phyloP scores from a whole-genome alignment of 331 rosid species.

The Acacia concinna region DNA sequence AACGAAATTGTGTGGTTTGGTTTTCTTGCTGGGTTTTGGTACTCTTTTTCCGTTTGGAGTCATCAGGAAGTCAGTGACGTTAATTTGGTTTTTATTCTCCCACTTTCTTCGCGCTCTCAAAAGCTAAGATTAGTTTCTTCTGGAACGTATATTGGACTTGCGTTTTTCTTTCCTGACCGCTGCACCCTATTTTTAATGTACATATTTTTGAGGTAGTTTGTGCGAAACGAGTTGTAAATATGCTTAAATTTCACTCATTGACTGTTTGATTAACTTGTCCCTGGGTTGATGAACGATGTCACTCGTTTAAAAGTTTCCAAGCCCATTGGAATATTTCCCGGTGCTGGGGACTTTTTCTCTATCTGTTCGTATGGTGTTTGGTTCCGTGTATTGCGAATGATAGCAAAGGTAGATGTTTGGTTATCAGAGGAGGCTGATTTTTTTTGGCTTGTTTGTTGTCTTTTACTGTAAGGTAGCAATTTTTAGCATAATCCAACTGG shows the following conservation, averaged over 20 bases:
- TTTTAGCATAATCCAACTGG: neutral
- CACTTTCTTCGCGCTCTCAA: neutral
- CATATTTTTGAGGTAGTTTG: neutral
- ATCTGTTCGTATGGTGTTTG: neutral
- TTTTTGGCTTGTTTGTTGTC: neutral
- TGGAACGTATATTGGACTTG: neutral
- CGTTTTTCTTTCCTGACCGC: neutral
- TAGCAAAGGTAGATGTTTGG: neutral
- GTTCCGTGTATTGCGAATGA: neutral
- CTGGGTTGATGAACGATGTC: neutral
- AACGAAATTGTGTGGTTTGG: neutral
- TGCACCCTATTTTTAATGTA: neutral
- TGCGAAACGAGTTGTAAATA: neutral
- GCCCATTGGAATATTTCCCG: neutral
- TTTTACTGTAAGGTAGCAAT: neutral
- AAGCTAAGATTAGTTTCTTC: neutral
- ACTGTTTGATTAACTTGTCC: constrained; percentile 3
- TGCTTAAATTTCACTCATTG: neutral
- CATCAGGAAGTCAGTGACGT: constrained; percentile 7
- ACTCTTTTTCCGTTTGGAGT: neutral
- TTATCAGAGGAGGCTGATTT: neutral
- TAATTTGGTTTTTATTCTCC: neutral
- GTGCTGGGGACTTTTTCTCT: neutral
- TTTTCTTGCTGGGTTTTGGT: constrained; percentile 19
- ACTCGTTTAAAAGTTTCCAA: neutral